Evolutionary conservation across 2,329 filamentous ascomycete genomes (phyloP), one percentile per base, ranked within the genome.

Genomic region (Meredithiella fracta): DNA sequence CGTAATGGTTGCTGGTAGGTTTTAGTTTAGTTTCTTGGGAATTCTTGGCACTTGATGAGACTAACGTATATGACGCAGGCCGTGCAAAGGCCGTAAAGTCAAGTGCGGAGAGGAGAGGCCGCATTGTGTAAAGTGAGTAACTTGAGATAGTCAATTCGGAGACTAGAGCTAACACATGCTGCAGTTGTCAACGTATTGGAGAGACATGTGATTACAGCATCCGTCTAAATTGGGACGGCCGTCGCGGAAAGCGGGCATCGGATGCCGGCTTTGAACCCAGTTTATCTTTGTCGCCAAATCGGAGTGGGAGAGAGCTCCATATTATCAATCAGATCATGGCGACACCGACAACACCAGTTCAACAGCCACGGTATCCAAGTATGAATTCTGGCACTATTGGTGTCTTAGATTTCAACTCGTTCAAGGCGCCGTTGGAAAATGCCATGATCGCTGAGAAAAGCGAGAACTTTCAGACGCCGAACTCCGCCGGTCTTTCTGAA

Each of bases 101-200:
- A 90, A 90, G 72, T 91, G 86, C 68, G 85, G 83, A 60, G 86
- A 91, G 67, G 82, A 85, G 64, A 83, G 83, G 61, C 86, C 86
- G 14, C 69, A 68, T 60, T 91, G 86, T 67, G 64, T 76, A 51
- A 89, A 88, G 72, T 75, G 70, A 62, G 65, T 59, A 22, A 44
- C 8, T 25, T 14, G 49, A 6, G 20, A n/a, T 3, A 51, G 15
- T 37, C 47, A 17, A 44, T 34, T 44, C 40, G n/a, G 8, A 2
- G 15, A 7, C 40, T 17, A 44, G 15, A 2, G 50, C 53, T 40
- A 15, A 17, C 25, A 15, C n/a, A 17, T 22, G 14, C 47, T 11
- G 47, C 55, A 74, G 72, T 64, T 91, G 86, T 67, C 74, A 80
- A 62, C 80, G 80, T 59, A 80, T 82, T 60, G 80, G 81, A 59